Evolutionary conservation across 1,284 basidiomycete species (phyloP).

Genomic region (Apiotrichum veenhuisii): DNA sequence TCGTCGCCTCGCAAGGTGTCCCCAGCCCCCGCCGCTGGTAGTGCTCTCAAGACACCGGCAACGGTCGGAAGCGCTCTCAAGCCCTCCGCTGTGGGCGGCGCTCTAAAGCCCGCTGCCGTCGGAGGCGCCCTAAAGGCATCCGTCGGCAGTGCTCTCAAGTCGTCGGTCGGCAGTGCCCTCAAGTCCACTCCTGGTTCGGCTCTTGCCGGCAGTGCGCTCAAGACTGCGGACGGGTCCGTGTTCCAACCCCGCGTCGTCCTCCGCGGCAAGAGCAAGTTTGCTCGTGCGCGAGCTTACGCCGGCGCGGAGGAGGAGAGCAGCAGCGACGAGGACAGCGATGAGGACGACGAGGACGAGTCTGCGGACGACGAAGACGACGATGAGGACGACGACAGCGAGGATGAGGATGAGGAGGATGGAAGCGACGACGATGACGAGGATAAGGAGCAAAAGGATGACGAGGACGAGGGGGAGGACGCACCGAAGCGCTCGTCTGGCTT

Average conservation of each 20-base stretch:
- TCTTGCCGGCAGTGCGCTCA: conserved; percentile 12
- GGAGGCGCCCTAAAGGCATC: conserved; percentile 2
- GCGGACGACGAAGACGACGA: conserved; percentile 22
- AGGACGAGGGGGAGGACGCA: conserved; percentile 18
- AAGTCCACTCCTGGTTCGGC: conserved; percentile 3
- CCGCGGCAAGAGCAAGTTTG: conserved; percentile 23
- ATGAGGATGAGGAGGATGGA: conserved; percentile 23
- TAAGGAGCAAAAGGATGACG: conserved; percentile 16
- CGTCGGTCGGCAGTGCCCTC: conserved; percentile 4
- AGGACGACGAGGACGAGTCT: conserved; percentile 16
- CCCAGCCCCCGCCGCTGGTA: not conserved
- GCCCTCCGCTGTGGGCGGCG: not conserved
- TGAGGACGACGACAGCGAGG: conserved; percentile 22
- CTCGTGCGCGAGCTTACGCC: conserved; percentile 14
- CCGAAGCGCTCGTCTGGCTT: conserved; percentile 57
- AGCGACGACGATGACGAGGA: conserved; percentile 17
- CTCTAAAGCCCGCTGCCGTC: not conserved
- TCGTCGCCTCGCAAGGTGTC: conserved; percentile 5
- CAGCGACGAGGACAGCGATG: conserved; percentile 8
- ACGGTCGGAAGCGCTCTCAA: not conserved
- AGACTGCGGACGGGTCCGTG: conserved; percentile 22
- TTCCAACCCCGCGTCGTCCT: conserved; percentile 35
- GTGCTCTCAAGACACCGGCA: not conserved
- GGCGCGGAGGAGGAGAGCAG: conserved; percentile 8
- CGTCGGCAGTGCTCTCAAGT: conserved; percentile 3